phyloP scores from a whole-genome alignment of 164 flowering plant genomes.

The Vitis riparia region DNA sequence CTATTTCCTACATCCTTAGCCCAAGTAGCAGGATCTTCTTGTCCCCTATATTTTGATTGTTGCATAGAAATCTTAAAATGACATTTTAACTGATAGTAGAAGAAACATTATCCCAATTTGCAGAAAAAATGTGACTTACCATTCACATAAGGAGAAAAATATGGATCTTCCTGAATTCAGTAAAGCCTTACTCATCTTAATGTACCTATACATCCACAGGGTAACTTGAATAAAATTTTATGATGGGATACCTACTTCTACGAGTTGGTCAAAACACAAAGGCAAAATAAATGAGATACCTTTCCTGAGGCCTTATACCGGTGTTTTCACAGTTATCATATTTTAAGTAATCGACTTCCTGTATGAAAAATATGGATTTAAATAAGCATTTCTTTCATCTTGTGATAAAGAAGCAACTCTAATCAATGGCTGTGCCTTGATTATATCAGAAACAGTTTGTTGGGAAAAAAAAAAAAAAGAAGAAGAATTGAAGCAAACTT shows the following conservation, averaged over 20 bases:
- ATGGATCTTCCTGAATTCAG: constrained; percentile 60
- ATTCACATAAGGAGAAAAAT: constrained; percentile 74
- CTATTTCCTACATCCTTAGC: constrained; percentile 60
- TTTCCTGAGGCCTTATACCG: constrained; percentile 33
- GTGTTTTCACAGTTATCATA: constrained; percentile 52
- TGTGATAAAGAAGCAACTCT: no score
- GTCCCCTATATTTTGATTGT: constrained; percentile 45
- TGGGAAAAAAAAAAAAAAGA: background rate
- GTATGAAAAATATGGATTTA: background rate
- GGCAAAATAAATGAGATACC: constrained; percentile 22
- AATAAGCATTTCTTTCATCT: background rate
- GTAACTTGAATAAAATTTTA: no score
- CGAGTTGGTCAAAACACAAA: no score
- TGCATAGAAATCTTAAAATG: background rate
- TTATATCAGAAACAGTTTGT: background rate
- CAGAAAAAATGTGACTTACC: constrained; percentile 35
- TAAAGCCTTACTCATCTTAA: constrained; percentile 67
- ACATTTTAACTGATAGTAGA: background rate
- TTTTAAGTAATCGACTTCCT: constrained; percentile 65
- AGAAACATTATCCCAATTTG: background rate
- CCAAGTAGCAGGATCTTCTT: constrained; percentile 80
- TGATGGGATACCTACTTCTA: no score
- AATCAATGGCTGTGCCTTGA: no score
- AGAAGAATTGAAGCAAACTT: background rate
- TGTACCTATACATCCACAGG: constrained; percentile 36